Percentiles rank a stretch among this genome's conserved stretches.
These are phyloP conservation scores for Stropharia rugosoannulata DNA, from an alignment of 768 basidiomycete genomes.

Conservation along the genomic window DNA sequence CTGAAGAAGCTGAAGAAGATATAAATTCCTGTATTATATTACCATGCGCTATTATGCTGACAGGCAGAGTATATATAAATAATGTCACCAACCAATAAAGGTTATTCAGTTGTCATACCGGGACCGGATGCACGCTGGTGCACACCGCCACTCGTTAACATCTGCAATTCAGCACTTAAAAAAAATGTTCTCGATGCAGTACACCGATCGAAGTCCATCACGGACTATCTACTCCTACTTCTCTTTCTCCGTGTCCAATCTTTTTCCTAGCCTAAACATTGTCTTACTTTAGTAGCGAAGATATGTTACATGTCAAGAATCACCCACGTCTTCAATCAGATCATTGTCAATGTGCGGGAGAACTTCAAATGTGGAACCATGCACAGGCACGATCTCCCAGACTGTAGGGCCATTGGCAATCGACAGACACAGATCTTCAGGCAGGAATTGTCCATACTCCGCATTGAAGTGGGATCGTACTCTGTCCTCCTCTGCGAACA, in stretches of 20 bases:
- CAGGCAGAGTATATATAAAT: too few relatives aligned
- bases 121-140: too few relatives aligned
- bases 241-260: conserved; percentile 18
- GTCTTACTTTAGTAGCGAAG: neutral
- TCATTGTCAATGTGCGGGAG: conserved; percentile 65
- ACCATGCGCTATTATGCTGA: too few relatives aligned
- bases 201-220: neutral
- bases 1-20: too few relatives aligned
- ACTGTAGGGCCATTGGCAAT: conserved; percentile 73
- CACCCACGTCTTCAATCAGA: conserved; percentile 51
- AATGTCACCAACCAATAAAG: too few relatives aligned
- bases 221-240: conserved; percentile 20
- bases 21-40: too few relatives aligned
- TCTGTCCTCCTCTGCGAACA: conserved; percentile 59
- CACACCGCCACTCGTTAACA: too few relatives aligned
- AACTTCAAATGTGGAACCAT: conserved; percentile 53
- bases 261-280: conserved; percentile 23
- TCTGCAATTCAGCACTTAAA: too few relatives aligned
- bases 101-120: too few relatives aligned
- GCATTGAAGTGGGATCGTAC: conserved; percentile 68
- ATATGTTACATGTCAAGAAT: neutral
- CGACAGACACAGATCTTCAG: conserved; percentile 77
- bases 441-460: conserved; percentile 72
- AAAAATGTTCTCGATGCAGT: neutral
- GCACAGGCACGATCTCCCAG: conserved; percentile 65